Evolutionary conservation across 129 eudicot species (phyloP).

Genomic region (Escallonia rubra): DNA sequence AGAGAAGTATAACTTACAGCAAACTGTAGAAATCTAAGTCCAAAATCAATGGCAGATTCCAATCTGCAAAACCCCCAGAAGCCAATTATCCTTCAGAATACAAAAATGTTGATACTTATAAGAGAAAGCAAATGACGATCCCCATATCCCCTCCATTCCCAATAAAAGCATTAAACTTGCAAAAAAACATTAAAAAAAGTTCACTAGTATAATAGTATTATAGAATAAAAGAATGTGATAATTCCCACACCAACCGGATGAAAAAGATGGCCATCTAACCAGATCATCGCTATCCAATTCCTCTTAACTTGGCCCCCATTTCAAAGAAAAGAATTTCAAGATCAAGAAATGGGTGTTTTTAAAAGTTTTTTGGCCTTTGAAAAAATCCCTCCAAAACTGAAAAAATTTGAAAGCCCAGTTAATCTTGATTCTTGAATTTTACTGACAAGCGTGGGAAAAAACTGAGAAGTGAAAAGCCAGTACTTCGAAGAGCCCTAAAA

Average conservation of each 20-base stretch:
- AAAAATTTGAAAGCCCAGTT: background rate
- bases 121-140: conserved; percentile 15
- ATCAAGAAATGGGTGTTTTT: conserved; percentile 1
- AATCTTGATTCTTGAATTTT: conserved; percentile 22
- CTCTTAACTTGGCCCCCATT: conserved; percentile 35
- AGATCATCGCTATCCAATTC: conserved; percentile 44
- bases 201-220: background rate
- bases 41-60: conserved; percentile 22
- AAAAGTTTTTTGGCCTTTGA: background rate
- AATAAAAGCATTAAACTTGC: conserved; percentile 31
- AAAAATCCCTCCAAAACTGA: conserved; percentile 23
- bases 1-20: conserved; percentile 25
- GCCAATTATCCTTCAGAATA: conserved; percentile 13
- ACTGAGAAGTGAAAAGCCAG: conserved; percentile 13
- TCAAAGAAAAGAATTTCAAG: background rate
- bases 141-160: conserved; percentile 24
- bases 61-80: conserved; percentile 43
- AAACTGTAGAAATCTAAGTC: conserved; percentile 17
- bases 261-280: conserved; percentile 22
- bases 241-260: conserved; percentile 29
- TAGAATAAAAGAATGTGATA: background rate
- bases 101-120: conserved; percentile 13
- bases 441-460: conserved; percentile 20
- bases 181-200: conserved; percentile 7
- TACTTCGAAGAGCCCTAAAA: conserved; percentile 10